A percentile compares a stretch with the other conserved stretches of the same genome.
Evolutionary conservation across 2,329 filamentous ascomycete species (phyloP).

Genomic region (Periconia sp.): DNA sequence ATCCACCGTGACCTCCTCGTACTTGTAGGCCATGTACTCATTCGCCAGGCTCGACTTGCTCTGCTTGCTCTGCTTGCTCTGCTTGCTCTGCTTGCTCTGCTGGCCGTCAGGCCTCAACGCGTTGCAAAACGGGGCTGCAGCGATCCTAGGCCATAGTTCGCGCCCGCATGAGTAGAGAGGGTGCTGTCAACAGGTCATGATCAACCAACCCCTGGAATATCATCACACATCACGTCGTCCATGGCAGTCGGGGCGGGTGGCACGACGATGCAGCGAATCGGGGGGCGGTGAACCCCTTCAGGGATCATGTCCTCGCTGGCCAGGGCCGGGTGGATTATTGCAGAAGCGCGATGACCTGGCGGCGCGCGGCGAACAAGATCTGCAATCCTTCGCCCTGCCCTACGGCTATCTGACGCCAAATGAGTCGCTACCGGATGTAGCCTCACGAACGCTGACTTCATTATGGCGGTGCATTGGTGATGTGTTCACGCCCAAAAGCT

Average conservation of each 20-base stretch:
- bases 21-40: too few relatives aligned
- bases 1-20: too few relatives aligned
- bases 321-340: conserved; percentile 28
- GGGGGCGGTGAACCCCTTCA: conserved; percentile 43
- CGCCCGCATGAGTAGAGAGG: conserved; percentile 15
- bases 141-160: conserved; percentile 14
- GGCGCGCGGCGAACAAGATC: conserved; percentile 43
- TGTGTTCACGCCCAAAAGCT: conserved; percentile 36
- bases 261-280: conserved; percentile 40
- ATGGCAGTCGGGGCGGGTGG: conserved; percentile 7
- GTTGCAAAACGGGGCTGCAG: conserved; percentile 32
- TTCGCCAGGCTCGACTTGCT: too few relatives aligned
- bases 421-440: conserved; percentile 35
- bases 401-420: conserved; percentile 38
- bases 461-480: conserved; percentile 40
- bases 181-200: conserved; percentile 22
- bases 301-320: conserved; percentile 35
- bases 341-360: conserved; percentile 44
- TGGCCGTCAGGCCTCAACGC: conserved; percentile 31
- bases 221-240: conserved; percentile 10
- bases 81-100: conserved; percentile 16
- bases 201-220: conserved; percentile 16
- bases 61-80: conserved; percentile 23
- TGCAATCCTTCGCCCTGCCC: conserved; percentile 40
- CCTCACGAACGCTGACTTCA: conserved; percentile 42